A percentile compares a stretch with the other conserved stretches of the same genome.
These are phyloP conservation scores for Fusarium mangiferae DNA, from an alignment of 2,329 filamentous ascomycete genomes.

Conservation along the genomic window DNA sequence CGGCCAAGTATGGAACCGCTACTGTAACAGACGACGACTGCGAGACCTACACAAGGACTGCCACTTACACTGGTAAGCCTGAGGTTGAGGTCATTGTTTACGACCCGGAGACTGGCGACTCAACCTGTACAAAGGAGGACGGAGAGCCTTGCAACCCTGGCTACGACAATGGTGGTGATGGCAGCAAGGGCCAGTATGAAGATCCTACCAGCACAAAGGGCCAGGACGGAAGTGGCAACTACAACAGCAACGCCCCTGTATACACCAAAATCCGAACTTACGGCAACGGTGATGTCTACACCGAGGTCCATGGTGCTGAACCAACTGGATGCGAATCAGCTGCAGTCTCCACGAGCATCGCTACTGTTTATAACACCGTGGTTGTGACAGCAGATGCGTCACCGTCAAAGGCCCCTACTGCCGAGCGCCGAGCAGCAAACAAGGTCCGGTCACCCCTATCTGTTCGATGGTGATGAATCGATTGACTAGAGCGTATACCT, in stretches of 20 bases:
- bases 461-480: slow-evolving; percentile 21
- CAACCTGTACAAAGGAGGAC: slow-evolving; percentile 43
- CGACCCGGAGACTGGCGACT: slow-evolving; percentile 46
- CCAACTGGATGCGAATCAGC: slow-evolving; percentile 39
- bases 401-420: slow-evolving; percentile 13
- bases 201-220: slow-evolving; percentile 22
- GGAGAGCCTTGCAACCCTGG: slow-evolving; percentile 41
- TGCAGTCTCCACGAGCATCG: slow-evolving; percentile 45
- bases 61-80: slow-evolving; percentile 30
- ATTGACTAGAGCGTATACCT: background rate
- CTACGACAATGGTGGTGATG: slow-evolving; percentile 10
- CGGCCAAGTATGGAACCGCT: slow-evolving; percentile 39
- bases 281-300: slow-evolving; percentile 18
- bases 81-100: slow-evolving; percentile 48
- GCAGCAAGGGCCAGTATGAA: slow-evolving; percentile 16
- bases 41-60: slow-evolving; percentile 32
- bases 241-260: slow-evolving; percentile 12
- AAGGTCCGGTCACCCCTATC: slow-evolving; percentile 27
- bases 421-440: slow-evolving; percentile 3
- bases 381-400: slow-evolving; percentile 43
- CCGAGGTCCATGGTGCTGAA: slow-evolving; percentile 13
- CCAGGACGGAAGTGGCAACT: slow-evolving; percentile 3
- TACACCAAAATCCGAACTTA: slow-evolving; percentile 34
- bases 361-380: slow-evolving; percentile 53
- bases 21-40: slow-evolving; percentile 35